A percentile compares a stretch with the other conserved stretches of the same genome.
Evolutionary conservation across 306 rosid species (phyloP).

Genomic region (Castanospermum australe): DNA sequence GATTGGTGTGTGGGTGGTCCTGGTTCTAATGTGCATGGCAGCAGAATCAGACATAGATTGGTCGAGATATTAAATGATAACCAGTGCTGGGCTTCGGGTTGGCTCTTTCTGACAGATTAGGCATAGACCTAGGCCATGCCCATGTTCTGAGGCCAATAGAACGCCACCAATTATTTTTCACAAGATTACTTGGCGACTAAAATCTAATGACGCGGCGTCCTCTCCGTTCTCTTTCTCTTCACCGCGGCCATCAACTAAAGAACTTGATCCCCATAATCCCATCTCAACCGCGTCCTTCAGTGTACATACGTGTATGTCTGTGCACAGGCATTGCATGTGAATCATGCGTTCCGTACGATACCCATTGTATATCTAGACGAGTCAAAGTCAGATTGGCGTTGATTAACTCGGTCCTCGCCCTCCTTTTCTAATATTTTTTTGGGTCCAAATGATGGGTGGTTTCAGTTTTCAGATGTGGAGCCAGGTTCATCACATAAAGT

Average conservation of each 20-base stretch:
- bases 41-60: too few species aligned
- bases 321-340: slow-evolving; percentile 35
- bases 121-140: neutral
- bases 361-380: slow-evolving; percentile 10
- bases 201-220: slow-evolving; percentile 13
- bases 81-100: too few species aligned
- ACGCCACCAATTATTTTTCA: neutral
- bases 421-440: neutral
- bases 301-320: slow-evolving; percentile 13
- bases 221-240: slow-evolving; percentile 8
- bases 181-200: neutral
- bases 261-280: neutral
- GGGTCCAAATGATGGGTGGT: neutral
- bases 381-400: neutral
- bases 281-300: slow-evolving; percentile 4
- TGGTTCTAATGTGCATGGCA: too few species aligned
- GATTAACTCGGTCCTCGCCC: slow-evolving; percentile 8
- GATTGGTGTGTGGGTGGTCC: too few species aligned
- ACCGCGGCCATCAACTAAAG: too few species aligned
- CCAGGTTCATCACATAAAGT: neutral
- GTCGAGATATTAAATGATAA: too few species aligned
- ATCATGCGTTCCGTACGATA: neutral
- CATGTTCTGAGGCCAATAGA: slow-evolving; percentile 45
- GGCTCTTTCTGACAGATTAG: neutral
- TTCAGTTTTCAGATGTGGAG: slow-evolving; percentile 13